Evolutionary conservation across 805 yeast genomes (phyloP), one percentile per base, ranked within the genome.

Genomic region (Teunomyces gatunensis): DNA sequence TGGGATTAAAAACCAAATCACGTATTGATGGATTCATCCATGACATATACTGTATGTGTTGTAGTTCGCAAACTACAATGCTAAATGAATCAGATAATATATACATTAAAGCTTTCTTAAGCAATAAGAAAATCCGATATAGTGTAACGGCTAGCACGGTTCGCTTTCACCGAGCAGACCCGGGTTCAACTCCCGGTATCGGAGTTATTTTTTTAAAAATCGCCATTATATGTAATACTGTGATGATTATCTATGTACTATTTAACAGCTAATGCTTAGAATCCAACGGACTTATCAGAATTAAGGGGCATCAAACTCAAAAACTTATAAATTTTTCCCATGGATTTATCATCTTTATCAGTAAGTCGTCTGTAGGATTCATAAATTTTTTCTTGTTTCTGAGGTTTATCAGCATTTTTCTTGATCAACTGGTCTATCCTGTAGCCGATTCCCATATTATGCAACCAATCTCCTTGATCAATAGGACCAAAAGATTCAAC

Each of bases 141-240:
- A 80, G 87, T 82, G 86, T 82, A 82, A 81, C 85, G 87, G 86
- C 83, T 81, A 82, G 81, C 85, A 82, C 83, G 84, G 85, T 79
- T 80, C 85, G 85, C 86, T 82, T 81, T 83, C 86, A 82, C 87
- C 85, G 86, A 80, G 86, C 84, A 82, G 71, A 76, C 81, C 84
- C 85, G 87, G 87, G 87, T 83, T 83, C 87, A 86, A 83, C 86
- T 81, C 87, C 87, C 87, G 85, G 88, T 76, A 81, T 80, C 86
- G 87, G 87, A 82, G 78, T 49, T 49, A 21, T 49, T 52, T 49
- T 49, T 56, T 59, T 15, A 15, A 35, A 35, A 6, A 28, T n/a
- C 11, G 10, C 5, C 29, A n/a, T 44, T 9, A 7, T 5, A 10
- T 15, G 23, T 23, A 23, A 32, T 5, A 29, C 29, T 4, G 7